These are phyloP conservation scores for Sclerotinia trifoliorum DNA, from an alignment of 2,329 filamentous ascomycete genomes.

Conservation along the genomic window DNA sequence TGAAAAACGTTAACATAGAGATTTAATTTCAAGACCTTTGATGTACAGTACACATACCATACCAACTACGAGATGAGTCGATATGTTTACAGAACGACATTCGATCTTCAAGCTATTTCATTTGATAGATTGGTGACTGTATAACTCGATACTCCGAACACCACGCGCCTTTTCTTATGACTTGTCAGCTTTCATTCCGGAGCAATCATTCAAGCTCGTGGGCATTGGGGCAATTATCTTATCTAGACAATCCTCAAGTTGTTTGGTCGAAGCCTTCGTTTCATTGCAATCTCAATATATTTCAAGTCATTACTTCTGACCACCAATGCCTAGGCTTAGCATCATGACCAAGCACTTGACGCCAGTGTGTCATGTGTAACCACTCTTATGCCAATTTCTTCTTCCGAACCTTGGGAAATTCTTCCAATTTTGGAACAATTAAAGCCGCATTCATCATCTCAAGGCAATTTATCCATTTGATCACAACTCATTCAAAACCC, in stretches of 20 bases:
- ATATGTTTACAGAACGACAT: neutral
- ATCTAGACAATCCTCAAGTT: neutral
- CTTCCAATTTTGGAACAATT: neutral
- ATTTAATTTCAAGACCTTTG: neutral
- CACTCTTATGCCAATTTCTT: neutral
- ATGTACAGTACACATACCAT: neutral
- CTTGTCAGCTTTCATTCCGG: constrained; percentile 20
- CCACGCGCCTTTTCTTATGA: constrained; percentile 22
- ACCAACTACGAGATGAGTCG: neutral
- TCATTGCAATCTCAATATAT: neutral
- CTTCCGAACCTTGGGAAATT: neutral
- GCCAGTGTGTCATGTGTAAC: neutral
- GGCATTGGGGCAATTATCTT: too few relatives aligned
- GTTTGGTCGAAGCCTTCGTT: neutral
- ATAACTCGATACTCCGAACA: neutral
- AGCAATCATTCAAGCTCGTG: constrained; percentile 19
- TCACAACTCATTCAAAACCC: neutral
- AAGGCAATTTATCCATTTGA: neutral
- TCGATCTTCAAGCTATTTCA: neutral
- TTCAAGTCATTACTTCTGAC: neutral
- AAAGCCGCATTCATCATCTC: constrained; percentile 14
- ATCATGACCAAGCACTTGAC: neutral
- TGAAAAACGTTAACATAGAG: too few relatives aligned
- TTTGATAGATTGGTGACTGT: neutral
- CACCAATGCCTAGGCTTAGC: constrained; percentile 2